A percentile compares a stretch with the other conserved stretches of the same genome.
These are phyloP conservation scores for Conticribra guillardii DNA, from an alignment of 108 stramenopile genomes.

Conservation along the genomic window DNA sequence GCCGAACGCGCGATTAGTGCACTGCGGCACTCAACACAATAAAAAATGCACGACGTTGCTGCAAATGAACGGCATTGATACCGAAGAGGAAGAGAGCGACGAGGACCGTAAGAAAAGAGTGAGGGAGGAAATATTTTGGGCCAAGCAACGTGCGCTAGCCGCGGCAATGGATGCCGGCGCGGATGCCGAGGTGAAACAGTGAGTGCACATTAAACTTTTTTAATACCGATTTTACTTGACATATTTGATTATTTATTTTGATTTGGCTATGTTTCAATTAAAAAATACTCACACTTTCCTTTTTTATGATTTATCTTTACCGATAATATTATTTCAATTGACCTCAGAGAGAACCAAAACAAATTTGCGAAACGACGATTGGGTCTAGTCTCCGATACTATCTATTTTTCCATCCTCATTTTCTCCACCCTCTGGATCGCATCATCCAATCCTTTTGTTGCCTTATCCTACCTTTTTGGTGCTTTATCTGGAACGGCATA, in stretches of 20 bases:
- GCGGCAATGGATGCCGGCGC: slow-evolving; percentile 58
- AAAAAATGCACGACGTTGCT: too few relatives aligned
- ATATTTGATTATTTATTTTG: too few relatives aligned
- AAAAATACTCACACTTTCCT: not conserved
- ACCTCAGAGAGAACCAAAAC: slow-evolving; percentile 48
- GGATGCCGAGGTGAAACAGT: slow-evolving; percentile 28
- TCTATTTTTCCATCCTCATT: slow-evolving; percentile 68
- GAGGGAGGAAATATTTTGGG: slow-evolving; percentile 65
- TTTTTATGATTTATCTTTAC: too few relatives aligned
- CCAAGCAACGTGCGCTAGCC: slow-evolving; percentile 65
- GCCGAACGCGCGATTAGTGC: too few relatives aligned
- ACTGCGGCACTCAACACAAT: too few relatives aligned
- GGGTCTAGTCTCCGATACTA: slow-evolving; percentile 67
- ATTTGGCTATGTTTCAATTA: not conserved
- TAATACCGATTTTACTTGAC: too few relatives aligned
- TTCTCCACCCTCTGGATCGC: slow-evolving; percentile 67
- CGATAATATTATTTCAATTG: too few relatives aligned
- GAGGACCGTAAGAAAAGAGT: slow-evolving; percentile 27
- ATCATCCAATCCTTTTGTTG: slow-evolving; percentile 64
- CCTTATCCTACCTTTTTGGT: slow-evolving; percentile 81
- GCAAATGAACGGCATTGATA: too few relatives aligned
- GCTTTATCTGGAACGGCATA: slow-evolving; percentile 78
- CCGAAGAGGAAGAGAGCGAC: slow-evolving; percentile 19
- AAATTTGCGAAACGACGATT: slow-evolving; percentile 62
- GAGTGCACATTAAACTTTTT: too few relatives aligned